Percentiles rank a stretch among this genome's conserved stretches.
Evolutionary conservation across 371 early-diverging fungal genomes (phyloP).

Genomic region (Antonospora locustae): DNA sequence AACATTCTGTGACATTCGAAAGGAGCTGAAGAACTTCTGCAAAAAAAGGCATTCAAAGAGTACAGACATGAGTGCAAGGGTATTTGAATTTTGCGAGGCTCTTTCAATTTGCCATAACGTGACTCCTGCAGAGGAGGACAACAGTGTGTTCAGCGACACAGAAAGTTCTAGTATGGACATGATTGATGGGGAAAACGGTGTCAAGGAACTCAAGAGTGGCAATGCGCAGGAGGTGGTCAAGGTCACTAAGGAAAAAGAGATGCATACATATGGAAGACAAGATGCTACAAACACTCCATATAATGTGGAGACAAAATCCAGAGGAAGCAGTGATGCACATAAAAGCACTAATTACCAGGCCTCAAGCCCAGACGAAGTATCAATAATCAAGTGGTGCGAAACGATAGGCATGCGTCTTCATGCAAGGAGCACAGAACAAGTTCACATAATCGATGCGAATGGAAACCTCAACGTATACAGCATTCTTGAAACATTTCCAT

Average conservation of each 20-base stretch:
- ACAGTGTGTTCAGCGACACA: slow-evolving; percentile 34
- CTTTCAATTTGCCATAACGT: slow-evolving; percentile 80
- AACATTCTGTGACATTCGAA: slow-evolving; percentile 67
- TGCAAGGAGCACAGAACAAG: slow-evolving; percentile 56
- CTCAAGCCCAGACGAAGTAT: slow-evolving; percentile 95
- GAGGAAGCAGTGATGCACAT: no score
- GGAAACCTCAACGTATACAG: slow-evolving; percentile 56
- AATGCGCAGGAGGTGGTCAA: no score
- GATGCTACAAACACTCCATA: no score
- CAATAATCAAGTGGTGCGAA: slow-evolving; percentile 87
- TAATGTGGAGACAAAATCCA: no score
- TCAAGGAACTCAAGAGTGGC: no score
- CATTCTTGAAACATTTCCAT: slow-evolving; percentile 80
- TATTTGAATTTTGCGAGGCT: slow-evolving; percentile 67
- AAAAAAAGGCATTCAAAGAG: slow-evolving; percentile 14
- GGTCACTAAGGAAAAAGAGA: no score
- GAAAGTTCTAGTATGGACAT: neutral
- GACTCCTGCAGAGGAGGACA: slow-evolving; percentile 55
- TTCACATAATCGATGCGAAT: slow-evolving; percentile 20
- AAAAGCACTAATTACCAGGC: slow-evolving; percentile 76
- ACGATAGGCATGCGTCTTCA: slow-evolving; percentile 69
- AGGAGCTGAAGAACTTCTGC: neutral
- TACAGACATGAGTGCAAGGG: slow-evolving; percentile 54
- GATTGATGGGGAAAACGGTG: no score
- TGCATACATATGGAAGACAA: no score